These are phyloP conservation scores for Plasmodiophora brassicae DNA, from an alignment of 208 protist genomes.

Conservation along the genomic window DNA sequence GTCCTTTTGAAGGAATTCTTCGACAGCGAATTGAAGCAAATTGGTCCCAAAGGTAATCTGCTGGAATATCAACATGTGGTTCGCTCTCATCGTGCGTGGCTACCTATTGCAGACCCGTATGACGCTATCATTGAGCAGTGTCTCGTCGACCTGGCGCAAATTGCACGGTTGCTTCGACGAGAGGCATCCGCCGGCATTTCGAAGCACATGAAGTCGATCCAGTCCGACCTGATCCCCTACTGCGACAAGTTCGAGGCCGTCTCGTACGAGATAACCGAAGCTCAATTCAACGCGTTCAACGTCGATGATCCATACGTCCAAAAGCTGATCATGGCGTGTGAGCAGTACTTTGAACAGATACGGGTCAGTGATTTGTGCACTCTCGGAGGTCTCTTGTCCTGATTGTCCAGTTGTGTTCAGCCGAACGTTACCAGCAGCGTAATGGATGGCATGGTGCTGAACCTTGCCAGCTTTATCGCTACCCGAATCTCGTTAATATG, in stretches of 20 bases:
- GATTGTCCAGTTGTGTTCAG: background rate
- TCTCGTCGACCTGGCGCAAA: background rate
- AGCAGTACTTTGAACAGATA: background rate
- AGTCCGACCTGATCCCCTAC: background rate
- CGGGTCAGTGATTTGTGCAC: background rate
- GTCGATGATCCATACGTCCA: conserved; percentile 1
- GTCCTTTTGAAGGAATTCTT: conserved; percentile 19
- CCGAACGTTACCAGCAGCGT: background rate
- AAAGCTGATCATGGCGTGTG: background rate
- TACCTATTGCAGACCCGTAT: background rate
- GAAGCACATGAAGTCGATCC: background rate
- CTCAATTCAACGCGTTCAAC: background rate
- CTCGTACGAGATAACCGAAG: background rate
- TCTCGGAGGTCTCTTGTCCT: background rate
- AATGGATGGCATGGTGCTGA: background rate
- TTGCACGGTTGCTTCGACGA: background rate
- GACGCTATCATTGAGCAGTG: background rate
- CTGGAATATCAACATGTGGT: background rate
- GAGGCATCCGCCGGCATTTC: background rate
- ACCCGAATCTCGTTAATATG: background rate
- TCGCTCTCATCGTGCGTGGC: background rate
- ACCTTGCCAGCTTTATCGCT: background rate
- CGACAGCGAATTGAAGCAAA: background rate
- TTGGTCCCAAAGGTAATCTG: background rate
- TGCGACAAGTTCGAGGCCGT: background rate